Conservation (phyloP, 1,139 yeast genomes). For the Hanseniaspora gamundiae region DNA sequence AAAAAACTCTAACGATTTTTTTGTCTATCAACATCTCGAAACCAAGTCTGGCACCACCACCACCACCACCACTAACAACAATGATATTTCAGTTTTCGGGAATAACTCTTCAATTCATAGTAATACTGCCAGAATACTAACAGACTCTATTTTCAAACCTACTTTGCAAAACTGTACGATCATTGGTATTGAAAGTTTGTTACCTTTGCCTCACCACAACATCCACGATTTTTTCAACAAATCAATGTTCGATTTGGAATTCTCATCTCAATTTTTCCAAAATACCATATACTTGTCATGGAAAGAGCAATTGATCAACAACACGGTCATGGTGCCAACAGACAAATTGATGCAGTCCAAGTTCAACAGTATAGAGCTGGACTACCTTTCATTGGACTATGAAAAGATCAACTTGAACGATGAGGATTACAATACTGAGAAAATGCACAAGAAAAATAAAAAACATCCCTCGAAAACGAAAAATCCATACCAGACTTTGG, state of each 20-base stretch:
- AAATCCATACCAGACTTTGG: background rate
- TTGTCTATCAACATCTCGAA: background rate
- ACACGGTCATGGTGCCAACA: slow-evolving; percentile 33
- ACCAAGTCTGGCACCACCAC: background rate
- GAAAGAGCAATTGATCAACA: slow-evolving; percentile 18
- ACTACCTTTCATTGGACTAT: slow-evolving; percentile 28
- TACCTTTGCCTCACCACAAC: slow-evolving; percentile 2
- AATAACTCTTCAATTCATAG: background rate
- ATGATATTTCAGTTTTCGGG: too few relatives aligned
- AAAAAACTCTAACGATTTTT: background rate
- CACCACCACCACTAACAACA: too few relatives aligned
- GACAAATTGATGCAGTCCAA: slow-evolving; percentile 27
- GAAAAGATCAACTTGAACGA: slow-evolving; percentile 4
- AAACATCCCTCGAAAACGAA: background rate
- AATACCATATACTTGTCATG: slow-evolving; percentile 19
- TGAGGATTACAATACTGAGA: background rate
- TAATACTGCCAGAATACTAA: background rate
- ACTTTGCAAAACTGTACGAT: slow-evolving; percentile 5
- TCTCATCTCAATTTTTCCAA: slow-evolving; percentile 7
- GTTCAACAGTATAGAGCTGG: slow-evolving; percentile 34
- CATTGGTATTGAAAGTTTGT: slow-evolving; percentile 1
- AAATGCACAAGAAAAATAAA: background rate
- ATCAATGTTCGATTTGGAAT: background rate
- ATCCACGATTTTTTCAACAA: background rate
- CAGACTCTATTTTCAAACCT: slow-evolving; percentile 2